Conservation (phyloP, 2,329 filamentous ascomycete species). For the Setomelanomma holmii region DNA sequence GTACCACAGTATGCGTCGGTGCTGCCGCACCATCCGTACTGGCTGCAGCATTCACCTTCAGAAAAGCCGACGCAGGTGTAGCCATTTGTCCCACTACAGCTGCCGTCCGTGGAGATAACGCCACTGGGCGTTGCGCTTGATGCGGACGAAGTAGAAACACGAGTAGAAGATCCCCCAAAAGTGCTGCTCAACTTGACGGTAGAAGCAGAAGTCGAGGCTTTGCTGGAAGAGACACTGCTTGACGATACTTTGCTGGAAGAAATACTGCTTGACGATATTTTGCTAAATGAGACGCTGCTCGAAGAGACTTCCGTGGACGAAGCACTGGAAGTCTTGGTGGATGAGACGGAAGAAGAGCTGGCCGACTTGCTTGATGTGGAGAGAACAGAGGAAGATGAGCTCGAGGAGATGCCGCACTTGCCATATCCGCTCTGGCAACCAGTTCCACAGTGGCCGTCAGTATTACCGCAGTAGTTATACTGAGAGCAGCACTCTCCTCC, state of each 20-base stretch:
- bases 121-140: constrained; percentile 11
- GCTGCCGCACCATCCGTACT: constrained; percentile 4
- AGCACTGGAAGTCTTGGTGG: neutral
- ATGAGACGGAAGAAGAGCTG: neutral
- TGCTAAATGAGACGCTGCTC: neutral
- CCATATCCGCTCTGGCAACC: constrained; percentile 39
- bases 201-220: neutral
- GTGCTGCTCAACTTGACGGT: neutral
- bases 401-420: constrained; percentile 13
- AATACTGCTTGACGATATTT: neutral
- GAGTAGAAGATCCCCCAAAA: neutral
- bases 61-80: constrained; percentile 10
- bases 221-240: neutral
- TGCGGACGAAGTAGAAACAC: constrained; percentile 2
- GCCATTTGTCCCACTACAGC: constrained; percentile 2
- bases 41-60: constrained; percentile 9
- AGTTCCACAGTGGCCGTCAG: constrained; percentile 30
- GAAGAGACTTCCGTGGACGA: neutral
- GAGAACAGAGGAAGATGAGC: constrained; percentile 1
- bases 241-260: neutral
- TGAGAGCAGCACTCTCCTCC: constrained; percentile 55
- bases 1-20: constrained; percentile 4
- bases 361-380: neutral
- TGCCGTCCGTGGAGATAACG: constrained; percentile 1
- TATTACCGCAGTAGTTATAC: constrained; percentile 49